phyloP scores from a whole-genome alignment of 768 basidiomycete species.

The Suillus variegatus region DNA sequence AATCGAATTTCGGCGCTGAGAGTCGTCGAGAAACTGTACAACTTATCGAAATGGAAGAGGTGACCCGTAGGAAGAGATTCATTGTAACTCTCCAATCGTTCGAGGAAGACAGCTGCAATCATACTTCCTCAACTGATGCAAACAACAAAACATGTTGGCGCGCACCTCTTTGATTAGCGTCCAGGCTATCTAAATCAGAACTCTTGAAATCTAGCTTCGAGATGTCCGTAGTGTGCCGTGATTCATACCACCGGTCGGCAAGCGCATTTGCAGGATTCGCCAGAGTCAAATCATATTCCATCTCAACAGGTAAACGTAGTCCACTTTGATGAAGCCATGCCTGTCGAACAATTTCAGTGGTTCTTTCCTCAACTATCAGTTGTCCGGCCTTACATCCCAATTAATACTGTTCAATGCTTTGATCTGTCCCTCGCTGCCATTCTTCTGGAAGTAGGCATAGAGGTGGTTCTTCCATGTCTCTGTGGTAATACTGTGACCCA shows the following conservation, averaged over 20 bases:
- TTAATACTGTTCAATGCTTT: constrained; percentile 51
- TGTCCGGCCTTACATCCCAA: constrained; percentile 49
- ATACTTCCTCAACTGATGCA: background rate
- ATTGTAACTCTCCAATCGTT: constrained; percentile 43
- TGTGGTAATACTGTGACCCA: constrained; percentile 57
- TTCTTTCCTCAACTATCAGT: no score
- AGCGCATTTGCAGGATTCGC: constrained; percentile 52
- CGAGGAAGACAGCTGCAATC: constrained; percentile 54
- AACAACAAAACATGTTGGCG: background rate
- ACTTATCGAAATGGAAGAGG: constrained; percentile 41
- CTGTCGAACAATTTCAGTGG: constrained; percentile 23
- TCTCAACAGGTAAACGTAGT: constrained; percentile 44
- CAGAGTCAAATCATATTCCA: constrained; percentile 56
- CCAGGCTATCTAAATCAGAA: constrained; percentile 48
- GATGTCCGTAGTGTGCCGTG: constrained; percentile 38
- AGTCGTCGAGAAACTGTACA: constrained; percentile 44
- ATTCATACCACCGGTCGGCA: constrained; percentile 53
- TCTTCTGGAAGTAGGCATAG: constrained; percentile 48
- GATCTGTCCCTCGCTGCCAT: constrained; percentile 45
- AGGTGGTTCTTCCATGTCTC: constrained; percentile 59
- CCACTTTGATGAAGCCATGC: constrained; percentile 63
- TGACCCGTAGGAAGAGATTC: constrained; percentile 44
- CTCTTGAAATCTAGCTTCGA: constrained; percentile 41
- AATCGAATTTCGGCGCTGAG: constrained; percentile 54
- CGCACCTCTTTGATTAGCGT: constrained; percentile 52